A percentile compares a stretch with the other conserved stretches of the same genome.
Conservation (phyloP, 2,329 filamentous ascomycete genomes). For the Zasmidium citrigriseum region DNA sequence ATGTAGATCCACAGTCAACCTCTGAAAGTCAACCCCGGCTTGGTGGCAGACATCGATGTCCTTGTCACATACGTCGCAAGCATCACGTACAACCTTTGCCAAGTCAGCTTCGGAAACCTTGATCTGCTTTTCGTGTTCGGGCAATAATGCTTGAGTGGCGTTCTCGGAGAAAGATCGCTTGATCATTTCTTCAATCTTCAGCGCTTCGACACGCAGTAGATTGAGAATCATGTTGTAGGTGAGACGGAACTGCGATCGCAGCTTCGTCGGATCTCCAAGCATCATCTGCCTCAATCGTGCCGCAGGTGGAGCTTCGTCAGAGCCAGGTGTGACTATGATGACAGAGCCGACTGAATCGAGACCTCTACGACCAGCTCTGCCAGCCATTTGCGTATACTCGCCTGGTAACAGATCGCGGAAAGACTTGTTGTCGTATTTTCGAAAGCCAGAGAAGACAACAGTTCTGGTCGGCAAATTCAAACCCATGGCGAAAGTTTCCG, state of each 20-base stretch:
- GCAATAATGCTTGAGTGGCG: slow-evolving; percentile 88
- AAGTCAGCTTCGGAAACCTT: slow-evolving; percentile 89
- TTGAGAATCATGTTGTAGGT: slow-evolving; percentile 99
- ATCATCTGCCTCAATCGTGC: slow-evolving; percentile 89
- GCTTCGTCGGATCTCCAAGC: slow-evolving; percentile 88
- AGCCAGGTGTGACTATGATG: slow-evolving; percentile 81
- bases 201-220: slow-evolving; percentile 85
- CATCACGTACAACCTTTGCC: slow-evolving; percentile 82
- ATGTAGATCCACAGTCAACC: slow-evolving; percentile 79
- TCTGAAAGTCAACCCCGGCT: slow-evolving; percentile 76
- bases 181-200: slow-evolving; percentile 99
- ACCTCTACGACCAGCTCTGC: slow-evolving; percentile 87
- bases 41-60: slow-evolving; percentile 80
- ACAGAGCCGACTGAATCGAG: slow-evolving; percentile 91
- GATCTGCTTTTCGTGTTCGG: slow-evolving; percentile 93
- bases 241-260: slow-evolving; percentile 91
- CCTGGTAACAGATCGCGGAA: slow-evolving; percentile 91
- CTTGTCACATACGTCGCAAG: slow-evolving; percentile 78
- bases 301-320: slow-evolving; percentile 85
- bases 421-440: slow-evolving; percentile 90
- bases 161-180: slow-evolving; percentile 99
- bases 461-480: slow-evolving; percentile 93
- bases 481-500: slow-evolving; percentile 98
- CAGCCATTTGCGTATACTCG: slow-evolving; percentile 99
- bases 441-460: slow-evolving; percentile 94